phyloP scores from a whole-genome alignment of 2,329 filamentous ascomycete genomes.

The Orbilia ellipsospora region DNA sequence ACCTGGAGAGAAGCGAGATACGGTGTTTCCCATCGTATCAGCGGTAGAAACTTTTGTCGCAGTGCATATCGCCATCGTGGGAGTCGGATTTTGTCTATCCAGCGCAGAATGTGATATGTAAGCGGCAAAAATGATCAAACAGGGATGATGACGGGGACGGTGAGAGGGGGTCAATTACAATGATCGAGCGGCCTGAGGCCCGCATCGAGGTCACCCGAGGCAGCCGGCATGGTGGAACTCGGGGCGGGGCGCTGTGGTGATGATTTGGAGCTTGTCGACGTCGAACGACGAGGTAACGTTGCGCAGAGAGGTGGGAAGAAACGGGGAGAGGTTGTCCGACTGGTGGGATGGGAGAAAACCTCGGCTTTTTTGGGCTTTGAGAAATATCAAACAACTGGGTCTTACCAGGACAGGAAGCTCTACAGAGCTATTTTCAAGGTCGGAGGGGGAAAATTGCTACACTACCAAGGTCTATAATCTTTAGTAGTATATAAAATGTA shows the following conservation, averaged over 20 bases:
- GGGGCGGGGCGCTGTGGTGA: not conserved
- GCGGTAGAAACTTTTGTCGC: conserved; percentile 82
- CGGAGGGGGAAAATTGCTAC: not conserved
- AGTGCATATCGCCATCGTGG: conserved; percentile 88
- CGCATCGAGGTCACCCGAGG: conserved; percentile 53
- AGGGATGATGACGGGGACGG: not conserved
- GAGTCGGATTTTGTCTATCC: conserved; percentile 80
- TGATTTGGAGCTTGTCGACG: conserved; percentile 10
- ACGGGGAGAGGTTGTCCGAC: not conserved
- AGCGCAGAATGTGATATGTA: not conserved
- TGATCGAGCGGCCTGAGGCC: conserved; percentile 58
- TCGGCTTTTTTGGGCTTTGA: conserved; percentile 22
- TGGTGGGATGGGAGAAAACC: conserved; percentile 24
- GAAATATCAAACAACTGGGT: not conserved
- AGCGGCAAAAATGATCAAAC: too few species aligned
- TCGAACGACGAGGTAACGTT: conserved; percentile 1
- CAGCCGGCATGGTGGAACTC: conserved; percentile 30
- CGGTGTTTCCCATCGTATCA: conserved; percentile 94
- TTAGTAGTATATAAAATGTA: not conserved
- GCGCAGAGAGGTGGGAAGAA: not conserved
- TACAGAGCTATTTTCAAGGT: conserved; percentile 1
- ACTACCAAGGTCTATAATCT: not conserved
- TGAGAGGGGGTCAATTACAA: conserved; percentile 48
- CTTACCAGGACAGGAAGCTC: conserved; percentile 18
- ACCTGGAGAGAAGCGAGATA: conserved; percentile 88